phyloP scores from a whole-genome alignment of 2,329 filamentous ascomycete genomes.

The Fusarium sp. region DNA sequence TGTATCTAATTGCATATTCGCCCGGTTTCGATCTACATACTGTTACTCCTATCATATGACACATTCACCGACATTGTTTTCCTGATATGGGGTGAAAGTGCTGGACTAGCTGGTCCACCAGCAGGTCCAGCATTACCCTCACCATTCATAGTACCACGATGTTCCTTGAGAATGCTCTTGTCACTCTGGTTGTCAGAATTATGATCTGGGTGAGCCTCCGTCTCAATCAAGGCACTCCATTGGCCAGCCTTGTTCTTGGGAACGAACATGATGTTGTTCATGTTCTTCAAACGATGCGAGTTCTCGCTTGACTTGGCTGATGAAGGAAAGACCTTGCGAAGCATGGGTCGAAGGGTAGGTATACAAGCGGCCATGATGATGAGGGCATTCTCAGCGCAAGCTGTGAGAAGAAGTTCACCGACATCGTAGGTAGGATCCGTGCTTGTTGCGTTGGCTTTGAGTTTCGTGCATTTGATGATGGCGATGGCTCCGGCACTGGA shows the following conservation, averaged over 20 bases:
- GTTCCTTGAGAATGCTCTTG: conserved; percentile 22
- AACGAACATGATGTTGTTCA: conserved; percentile 30
- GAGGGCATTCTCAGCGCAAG: conserved; percentile 25
- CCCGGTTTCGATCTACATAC: neutral
- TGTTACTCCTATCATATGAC: conserved; percentile 2
- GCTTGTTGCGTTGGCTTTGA: conserved; percentile 28
- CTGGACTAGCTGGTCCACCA: neutral
- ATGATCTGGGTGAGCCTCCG: conserved; percentile 6
- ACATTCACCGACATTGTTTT: conserved; percentile 18
- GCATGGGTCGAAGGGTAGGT: conserved; percentile 14
- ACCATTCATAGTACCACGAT: neutral
- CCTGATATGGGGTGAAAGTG: neutral
- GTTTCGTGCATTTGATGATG: conserved; percentile 26
- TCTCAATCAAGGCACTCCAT: conserved; percentile 28
- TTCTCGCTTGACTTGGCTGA: conserved; percentile 22
- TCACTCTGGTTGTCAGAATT: conserved; percentile 25
- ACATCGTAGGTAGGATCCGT: conserved; percentile 25
- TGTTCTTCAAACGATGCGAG: conserved; percentile 16
- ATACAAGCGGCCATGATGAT: conserved; percentile 27
- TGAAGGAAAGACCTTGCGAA: conserved; percentile 22
- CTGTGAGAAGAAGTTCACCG: conserved; percentile 21
- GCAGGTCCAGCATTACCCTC: fast-evolving
- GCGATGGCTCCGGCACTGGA: conserved; percentile 20
- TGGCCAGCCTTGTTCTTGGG: conserved; percentile 28
- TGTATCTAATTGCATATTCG: neutral